Conservation (phyloP, 805 yeast genomes). For the Nakazawaea sp. region DNA sequence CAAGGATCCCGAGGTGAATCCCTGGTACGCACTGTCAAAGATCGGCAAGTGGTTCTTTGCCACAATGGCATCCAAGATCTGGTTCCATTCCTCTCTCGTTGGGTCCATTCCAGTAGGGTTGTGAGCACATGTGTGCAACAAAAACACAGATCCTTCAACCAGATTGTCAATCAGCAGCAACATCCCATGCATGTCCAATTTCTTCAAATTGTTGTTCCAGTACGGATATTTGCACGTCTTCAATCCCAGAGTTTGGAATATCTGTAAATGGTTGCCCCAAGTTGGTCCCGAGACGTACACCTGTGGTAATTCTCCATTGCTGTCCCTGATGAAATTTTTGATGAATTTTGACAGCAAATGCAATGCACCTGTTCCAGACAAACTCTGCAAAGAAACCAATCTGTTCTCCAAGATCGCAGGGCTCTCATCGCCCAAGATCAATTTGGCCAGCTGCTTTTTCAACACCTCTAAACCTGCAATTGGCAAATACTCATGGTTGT, state of each 20-base stretch:
- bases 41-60: conserved; percentile 64
- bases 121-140: conserved; percentile 93
- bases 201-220: conserved; percentile 56
- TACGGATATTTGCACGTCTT: conserved; percentile 58
- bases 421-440: conserved; percentile 43
- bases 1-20: conserved; percentile 83
- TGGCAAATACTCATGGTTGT: conserved; percentile 80
- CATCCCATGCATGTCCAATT: conserved; percentile 60
- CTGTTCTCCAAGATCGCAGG: conserved; percentile 23
- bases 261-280: conserved; percentile 90
- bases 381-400: conserved; percentile 78
- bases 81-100: conserved; percentile 70
- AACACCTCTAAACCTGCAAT: conserved; percentile 73
- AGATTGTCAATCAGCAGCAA: conserved; percentile 49
- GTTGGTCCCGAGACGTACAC: conserved; percentile 82
- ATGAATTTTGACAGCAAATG: conserved; percentile 80
- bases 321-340: conserved; percentile 45
- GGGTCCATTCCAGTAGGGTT: conserved; percentile 97
- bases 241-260: conserved; percentile 70
- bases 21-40: conserved; percentile 94
- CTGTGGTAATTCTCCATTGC: conserved; percentile 27
- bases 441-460: conserved; percentile 48
- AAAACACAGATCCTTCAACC: conserved; percentile 54
- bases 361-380: conserved; percentile 94
- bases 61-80: conserved; percentile 58